Evolutionary conservation across 2,329 filamentous ascomycete species (phyloP).

Genomic region (Calycina herbarum): DNA sequence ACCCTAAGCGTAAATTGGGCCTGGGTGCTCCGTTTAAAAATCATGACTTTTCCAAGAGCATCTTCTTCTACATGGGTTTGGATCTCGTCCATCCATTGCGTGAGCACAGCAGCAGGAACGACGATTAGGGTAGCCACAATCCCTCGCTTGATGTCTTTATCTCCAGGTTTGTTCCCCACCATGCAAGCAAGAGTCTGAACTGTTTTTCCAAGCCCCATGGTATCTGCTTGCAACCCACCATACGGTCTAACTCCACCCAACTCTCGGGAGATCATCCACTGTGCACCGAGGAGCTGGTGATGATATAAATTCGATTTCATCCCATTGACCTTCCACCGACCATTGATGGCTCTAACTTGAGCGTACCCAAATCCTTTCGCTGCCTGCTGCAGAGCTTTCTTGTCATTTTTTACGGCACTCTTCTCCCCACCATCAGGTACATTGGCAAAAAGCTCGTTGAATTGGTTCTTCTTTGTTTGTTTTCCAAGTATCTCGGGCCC

Average conservation of each 20-base stretch:
- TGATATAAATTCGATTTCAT: slow-evolving; percentile 47
- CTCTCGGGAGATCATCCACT: slow-evolving; percentile 57
- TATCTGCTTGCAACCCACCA: slow-evolving; percentile 61
- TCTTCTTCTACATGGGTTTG: too few relatives aligned
- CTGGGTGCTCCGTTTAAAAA: too few relatives aligned
- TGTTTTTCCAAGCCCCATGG: slow-evolving; percentile 67
- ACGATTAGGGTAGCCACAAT: slow-evolving; percentile 35
- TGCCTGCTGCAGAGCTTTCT: slow-evolving; percentile 40
- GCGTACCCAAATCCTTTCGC: slow-evolving; percentile 44
- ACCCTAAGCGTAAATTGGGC: too few relatives aligned
- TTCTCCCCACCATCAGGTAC: slow-evolving; percentile 28
- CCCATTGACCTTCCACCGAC: slow-evolving; percentile 47
- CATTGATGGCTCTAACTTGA: slow-evolving; percentile 36
- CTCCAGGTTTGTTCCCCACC: slow-evolving; percentile 41
- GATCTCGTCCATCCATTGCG: too few relatives aligned
- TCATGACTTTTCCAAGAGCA: too few relatives aligned
- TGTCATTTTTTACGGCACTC: slow-evolving; percentile 36
- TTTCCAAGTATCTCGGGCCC: slow-evolving; percentile 26
- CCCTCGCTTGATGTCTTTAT: slow-evolving; percentile 37
- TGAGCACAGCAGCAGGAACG: slow-evolving; percentile 31
- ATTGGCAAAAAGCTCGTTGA: slow-evolving; percentile 30
- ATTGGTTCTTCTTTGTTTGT: slow-evolving; percentile 28
- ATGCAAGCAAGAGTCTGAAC: slow-evolving; percentile 47
- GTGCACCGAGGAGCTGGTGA: slow-evolving; percentile 52
- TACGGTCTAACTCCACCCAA: slow-evolving; percentile 37